These are phyloP conservation scores for Hypomontagnella submonticulosa DNA, from an alignment of 495 filamentous ascomycete genomes.

Conservation along the genomic window DNA sequence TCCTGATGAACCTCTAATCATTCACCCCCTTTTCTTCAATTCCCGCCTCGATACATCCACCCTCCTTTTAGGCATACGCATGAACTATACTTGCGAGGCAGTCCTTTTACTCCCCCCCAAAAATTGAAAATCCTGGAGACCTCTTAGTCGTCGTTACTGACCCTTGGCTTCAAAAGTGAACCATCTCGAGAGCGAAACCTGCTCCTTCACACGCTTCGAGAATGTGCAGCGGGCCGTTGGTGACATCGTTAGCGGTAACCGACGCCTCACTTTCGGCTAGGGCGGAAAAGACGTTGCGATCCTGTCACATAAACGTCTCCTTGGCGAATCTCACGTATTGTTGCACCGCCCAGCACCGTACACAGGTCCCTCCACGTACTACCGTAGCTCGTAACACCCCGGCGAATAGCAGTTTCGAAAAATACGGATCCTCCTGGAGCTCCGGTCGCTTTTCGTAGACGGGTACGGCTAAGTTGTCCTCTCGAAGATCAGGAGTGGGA, in stretches of 20 bases:
- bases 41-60: too few species aligned
- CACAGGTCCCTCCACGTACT: background rate
- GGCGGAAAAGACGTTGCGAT: background rate
- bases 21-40: background rate
- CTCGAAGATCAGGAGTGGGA: too few species aligned
- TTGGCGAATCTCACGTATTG: background rate
- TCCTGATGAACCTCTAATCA: background rate
- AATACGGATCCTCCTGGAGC: too few species aligned
- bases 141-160: background rate
- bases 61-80: too few species aligned
- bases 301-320: background rate
- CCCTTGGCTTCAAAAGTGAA: conserved; percentile 44
- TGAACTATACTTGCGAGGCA: background rate
- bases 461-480: too few species aligned
- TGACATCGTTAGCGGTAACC: conserved; percentile 29
- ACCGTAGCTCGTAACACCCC: too few species aligned
- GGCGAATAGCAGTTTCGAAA: too few species aligned
- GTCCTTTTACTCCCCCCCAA: background rate
- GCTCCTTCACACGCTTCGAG: conserved; percentile 59
- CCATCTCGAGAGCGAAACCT: conserved; percentile 66
- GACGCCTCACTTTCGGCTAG: conserved; percentile 33
- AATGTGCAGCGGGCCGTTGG: conserved; percentile 39
- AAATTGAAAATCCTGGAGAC: background rate
- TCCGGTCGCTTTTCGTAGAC: too few species aligned
- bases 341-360: background rate